Base-by-base conservation (phyloP, 192 early-diverging fungal species). In the Coemansia sp. region DNA sequence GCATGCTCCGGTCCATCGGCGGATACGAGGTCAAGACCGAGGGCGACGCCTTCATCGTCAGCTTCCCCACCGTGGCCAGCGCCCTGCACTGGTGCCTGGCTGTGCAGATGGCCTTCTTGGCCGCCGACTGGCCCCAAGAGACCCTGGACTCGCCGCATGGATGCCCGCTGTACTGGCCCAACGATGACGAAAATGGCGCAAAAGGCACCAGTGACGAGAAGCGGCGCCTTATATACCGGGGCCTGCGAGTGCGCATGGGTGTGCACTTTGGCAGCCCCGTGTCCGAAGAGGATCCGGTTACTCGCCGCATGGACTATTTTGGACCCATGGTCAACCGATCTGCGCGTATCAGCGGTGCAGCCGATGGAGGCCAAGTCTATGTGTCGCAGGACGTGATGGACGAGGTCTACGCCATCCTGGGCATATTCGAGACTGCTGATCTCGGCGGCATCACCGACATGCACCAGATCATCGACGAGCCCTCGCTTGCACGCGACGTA, bases 21-120 rank as follows among this genome's bases (percentile, higher is more conserved):
- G 95, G 95, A 19, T 97, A 97, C 66, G 95, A 97, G 69, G 95
- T 97, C 46, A 97, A 97, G 73, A 97, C 93, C 1, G 95, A 97
- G 82, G 95, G 95, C 55, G 95, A 97, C 69, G 93, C 93, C 17
- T 92, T 97, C 70, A 97, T 97, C 91, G 93, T 94, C 21, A 92
- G 89, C 61, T 97, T 97, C 72, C 90, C 91, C 10, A 91, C 90
- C 29, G 88, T 93, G 0, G 84, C 89, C 0, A 86, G 89, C 37
- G 95, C 95, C 2, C 71, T 95, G 65, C 81, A 94, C 19, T 97
- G 94, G 94, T 94, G 93, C 64, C 81, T 97, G 67, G 90, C 90
- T 9, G 94, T 93, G 12, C 95, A 97, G 69, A 72, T 90, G 36
- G 88, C 92, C 27, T 82, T 97, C 27, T 74, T 95, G 4, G 84